Base-by-base conservation (phyloP, 257 asterid genomes). In the Gentiana dahurica region DNA sequence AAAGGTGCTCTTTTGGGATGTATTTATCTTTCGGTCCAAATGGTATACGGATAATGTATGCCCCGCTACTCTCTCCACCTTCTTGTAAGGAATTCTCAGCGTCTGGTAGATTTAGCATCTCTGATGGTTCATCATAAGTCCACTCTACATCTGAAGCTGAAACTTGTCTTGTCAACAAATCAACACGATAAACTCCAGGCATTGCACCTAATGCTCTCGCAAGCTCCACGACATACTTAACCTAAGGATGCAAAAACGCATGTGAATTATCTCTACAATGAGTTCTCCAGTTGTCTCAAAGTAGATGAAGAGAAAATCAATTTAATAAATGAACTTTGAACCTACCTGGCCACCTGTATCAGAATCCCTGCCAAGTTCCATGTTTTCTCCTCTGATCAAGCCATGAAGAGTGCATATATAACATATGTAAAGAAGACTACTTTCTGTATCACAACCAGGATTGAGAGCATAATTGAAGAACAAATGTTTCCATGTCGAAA, bases 331-430 rank as follows among this genome's bases (percentile, higher is more conserved):
- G 24, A 24, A 24, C 24, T 3, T 57, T 57, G 59, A 53, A 57
- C 34, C 36, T 80, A 82, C 92, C 86, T 86, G 88, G 46, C 87
- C 88, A 62, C 90, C 87, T 33, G 85, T 74, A 59, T 81, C 85
- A 72, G 94, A 84, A 73, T 84, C 94, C 53, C 87, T 74, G 32
- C 94, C 94, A 67, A 84, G 89, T 67, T 84, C 94, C 94, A 84
- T 84, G 71, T 81, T 81, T 61, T 84, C 94, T 57, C 94, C 94
- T 39, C 94, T 65, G 48, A 84, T 81, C 68, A 84, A 69, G 51
- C 94, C 94, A 69, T 84, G 94, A 65, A 84, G 80, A 74, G 89
- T 84, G 78, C 65, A 45, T 49, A 45, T 36, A 1, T 32, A 57
- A 52, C 2, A 43, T 55, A 41, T 36, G 33, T 13, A 41, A 53